Conservation (phyloP, 2,329 filamentous ascomycete species). For the Paraconiothyrium sp. region DNA sequence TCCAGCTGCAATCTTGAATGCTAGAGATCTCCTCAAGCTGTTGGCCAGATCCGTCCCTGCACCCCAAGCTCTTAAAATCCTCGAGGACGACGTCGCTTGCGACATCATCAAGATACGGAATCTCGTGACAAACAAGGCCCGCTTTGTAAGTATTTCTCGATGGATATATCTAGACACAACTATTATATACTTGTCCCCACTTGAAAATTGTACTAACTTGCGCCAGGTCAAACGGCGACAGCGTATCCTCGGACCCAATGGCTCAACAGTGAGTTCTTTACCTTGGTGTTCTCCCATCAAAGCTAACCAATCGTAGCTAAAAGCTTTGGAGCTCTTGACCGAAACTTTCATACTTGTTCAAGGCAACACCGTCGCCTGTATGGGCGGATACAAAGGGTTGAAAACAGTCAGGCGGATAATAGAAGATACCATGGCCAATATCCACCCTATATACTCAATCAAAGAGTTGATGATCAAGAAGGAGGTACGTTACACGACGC, state of each 20-base stretch:
- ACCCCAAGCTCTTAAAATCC: slow-evolving; percentile 90
- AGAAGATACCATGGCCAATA: slow-evolving; percentile 96
- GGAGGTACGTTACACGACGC: slow-evolving; percentile 56
- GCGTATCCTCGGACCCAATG: slow-evolving; percentile 88
- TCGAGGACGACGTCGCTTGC: slow-evolving; percentile 89
- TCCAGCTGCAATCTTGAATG: slow-evolving; percentile 91
- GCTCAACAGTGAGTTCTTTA: slow-evolving; percentile 67
- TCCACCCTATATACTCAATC: slow-evolving; percentile 76
- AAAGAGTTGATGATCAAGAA: slow-evolving; percentile 88
- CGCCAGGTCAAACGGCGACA: slow-evolving; percentile 73
- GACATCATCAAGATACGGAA: slow-evolving; percentile 96
- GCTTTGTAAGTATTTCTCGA: slow-evolving; percentile 73
- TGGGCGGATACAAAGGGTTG: slow-evolving; percentile 91
- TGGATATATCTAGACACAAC: too few relatives aligned
- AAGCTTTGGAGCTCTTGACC: slow-evolving; percentile 91
- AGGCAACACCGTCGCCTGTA: slow-evolving; percentile 91
- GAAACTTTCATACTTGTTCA: slow-evolving; percentile 90
- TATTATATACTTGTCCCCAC: too few relatives aligned
- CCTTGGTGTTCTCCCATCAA: too few relatives aligned
- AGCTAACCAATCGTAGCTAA: slow-evolving; percentile 60
- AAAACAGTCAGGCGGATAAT: slow-evolving; percentile 88
- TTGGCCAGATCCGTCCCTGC: slow-evolving; percentile 85
- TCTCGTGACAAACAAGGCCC: slow-evolving; percentile 90
- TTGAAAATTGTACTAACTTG: too few relatives aligned
- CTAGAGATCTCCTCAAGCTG: slow-evolving; percentile 92